Evolutionary conservation across 148 eudicot genomes (phyloP), one percentile per base, ranked within the genome.

Genomic region (Pharnaceum exiguum): DNA sequence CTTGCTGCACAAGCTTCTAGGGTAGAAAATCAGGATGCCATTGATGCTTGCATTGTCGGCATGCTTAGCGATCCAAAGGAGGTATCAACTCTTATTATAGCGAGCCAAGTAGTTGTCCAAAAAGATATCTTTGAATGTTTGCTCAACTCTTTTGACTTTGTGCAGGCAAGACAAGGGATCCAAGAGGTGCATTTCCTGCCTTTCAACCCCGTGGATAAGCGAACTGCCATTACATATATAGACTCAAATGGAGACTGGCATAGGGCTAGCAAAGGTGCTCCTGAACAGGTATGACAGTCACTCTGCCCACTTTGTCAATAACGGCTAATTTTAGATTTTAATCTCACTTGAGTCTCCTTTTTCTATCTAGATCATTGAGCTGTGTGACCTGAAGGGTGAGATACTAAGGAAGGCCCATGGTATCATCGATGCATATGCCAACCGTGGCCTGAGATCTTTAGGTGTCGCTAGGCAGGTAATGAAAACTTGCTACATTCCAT

Each of bases 371-470:
- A 91, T 91, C 46, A 87, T 87, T 60, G 93, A 87, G 18, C 82
- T 90, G 22, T 90, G 97, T 47, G 46, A 70, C 7, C 87, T 90
- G 19, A 80, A 70, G 46, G 97, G 95, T 2, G 95, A 71, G 11
- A 45, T 39, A 0, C n/a, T 2, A 51, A 82, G 84, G 57, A 84
- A 63, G 71, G 89, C 82, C 36, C 84, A 75, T 60, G 74, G 33
- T 3, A 76, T 79, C 44, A 90, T 90, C 49, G 97, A 80, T 46
- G 65, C 71, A 27, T 90, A 72, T 32, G 97, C 97, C 3, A 68
- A 84, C 58, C 89, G 97, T 15, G 97, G 97, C 7, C 95, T 90
- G n/a, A 83, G 97, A 59, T 84, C 95, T 52, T 77, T 90, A 51
- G 97, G 75, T 55, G 73, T 90, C 57, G 83, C 82, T 24, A 67